Evolutionary conservation across 2,329 filamentous ascomycete genomes (phyloP).

Genomic region (Hortaea werneckii): DNA sequence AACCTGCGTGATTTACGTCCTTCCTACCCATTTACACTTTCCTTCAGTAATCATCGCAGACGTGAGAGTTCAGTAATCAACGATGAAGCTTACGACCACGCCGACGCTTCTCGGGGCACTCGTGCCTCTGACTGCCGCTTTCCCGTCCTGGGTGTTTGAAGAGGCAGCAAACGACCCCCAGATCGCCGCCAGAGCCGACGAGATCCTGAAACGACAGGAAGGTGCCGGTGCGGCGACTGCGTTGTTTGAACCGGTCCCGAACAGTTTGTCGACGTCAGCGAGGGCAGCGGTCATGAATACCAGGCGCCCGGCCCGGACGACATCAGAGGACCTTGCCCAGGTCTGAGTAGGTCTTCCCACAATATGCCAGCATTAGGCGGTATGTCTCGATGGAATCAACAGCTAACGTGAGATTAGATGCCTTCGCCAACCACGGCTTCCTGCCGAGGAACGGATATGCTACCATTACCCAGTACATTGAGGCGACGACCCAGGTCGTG

Average conservation of each 20-base stretch:
- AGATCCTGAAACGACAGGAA: constrained; percentile 7
- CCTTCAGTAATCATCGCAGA: no score
- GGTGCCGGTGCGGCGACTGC: constrained; percentile 12
- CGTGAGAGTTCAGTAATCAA: no score
- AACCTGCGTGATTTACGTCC: no score
- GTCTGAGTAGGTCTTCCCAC: constrained; percentile 15
- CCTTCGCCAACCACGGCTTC: constrained; percentile 20
- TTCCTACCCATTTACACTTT: no score
- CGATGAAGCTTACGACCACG: no score
- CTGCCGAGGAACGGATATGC: constrained; percentile 25
- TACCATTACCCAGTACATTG: constrained; percentile 25
- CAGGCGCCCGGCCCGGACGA: constrained; percentile 18
- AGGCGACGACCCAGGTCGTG: constrained; percentile 18
- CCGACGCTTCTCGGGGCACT: no score
- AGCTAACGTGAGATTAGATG: no score
- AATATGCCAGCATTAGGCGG: no score
- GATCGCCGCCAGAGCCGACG: constrained; percentile 4
- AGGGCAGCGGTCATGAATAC: constrained; percentile 1
- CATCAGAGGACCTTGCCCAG: constrained; percentile 24
- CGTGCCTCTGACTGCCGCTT: constrained; percentile 2
- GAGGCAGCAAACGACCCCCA: constrained; percentile 1
- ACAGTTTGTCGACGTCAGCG: constrained; percentile 19
- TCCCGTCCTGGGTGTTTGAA: constrained; percentile 4
- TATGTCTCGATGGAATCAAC: no score
- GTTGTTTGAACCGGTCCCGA: constrained; percentile 14